Evolutionary conservation across 2,329 filamentous ascomycete species (phyloP).

Genomic region (Thielaviopsis musarum): DNA sequence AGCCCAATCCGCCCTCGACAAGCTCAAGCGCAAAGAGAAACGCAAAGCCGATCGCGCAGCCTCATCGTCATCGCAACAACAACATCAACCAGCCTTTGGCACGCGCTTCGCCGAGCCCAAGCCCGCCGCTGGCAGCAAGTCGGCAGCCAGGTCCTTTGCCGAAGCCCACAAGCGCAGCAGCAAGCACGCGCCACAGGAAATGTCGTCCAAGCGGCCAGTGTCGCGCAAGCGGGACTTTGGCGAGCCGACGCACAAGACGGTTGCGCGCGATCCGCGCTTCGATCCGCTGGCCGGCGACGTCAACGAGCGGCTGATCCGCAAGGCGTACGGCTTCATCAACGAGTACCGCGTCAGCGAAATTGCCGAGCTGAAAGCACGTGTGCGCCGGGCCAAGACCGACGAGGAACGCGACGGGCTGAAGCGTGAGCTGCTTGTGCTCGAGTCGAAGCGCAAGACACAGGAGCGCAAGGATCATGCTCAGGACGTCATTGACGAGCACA

Average conservation of each 20-base stretch:
- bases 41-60: slow-evolving; percentile 13
- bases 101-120: slow-evolving; percentile 17
- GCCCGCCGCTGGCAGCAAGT: neutral
- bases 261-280: slow-evolving; percentile 75
- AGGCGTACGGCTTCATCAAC: slow-evolving; percentile 75
- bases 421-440: slow-evolving; percentile 58
- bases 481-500: slow-evolving; percentile 56
- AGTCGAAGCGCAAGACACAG: slow-evolving; percentile 57
- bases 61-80: slow-evolving; percentile 19
- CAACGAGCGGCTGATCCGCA: slow-evolving; percentile 43
- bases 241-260: slow-evolving; percentile 37
- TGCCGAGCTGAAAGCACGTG: slow-evolving; percentile 48
- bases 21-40: slow-evolving; percentile 17
- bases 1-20: slow-evolving; percentile 53
- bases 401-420: slow-evolving; percentile 53
- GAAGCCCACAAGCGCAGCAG: slow-evolving; percentile 16
- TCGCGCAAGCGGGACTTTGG: slow-evolving; percentile 57
- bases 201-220: slow-evolving; percentile 70
- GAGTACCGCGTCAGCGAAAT: slow-evolving; percentile 79
- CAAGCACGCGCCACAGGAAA: slow-evolving; percentile 79
- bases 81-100: slow-evolving; percentile 13
- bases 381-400: slow-evolving; percentile 49
- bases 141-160: neutral
- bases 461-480: slow-evolving; percentile 52
- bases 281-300: slow-evolving; percentile 39